Evolutionary conservation across 192 early-diverging fungal genomes (phyloP).

Genomic region (Phlyctochytrium arcticum): DNA sequence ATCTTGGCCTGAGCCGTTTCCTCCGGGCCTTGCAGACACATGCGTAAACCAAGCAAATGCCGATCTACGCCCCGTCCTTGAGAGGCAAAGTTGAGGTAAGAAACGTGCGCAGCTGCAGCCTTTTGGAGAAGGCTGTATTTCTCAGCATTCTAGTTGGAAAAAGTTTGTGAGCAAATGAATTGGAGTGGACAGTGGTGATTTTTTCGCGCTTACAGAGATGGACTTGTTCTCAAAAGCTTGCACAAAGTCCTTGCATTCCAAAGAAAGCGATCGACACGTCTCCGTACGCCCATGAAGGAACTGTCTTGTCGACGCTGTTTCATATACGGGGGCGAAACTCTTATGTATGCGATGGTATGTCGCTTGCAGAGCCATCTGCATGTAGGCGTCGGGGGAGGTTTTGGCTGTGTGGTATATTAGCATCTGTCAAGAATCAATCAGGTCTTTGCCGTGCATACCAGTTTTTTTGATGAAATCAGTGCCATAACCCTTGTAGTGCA

Average conservation of each 20-base stretch:
- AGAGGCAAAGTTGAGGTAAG: conserved; percentile 53
- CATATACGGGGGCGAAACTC: conserved; percentile 68
- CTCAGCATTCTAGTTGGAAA: conserved; percentile 27
- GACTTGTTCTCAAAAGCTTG: conserved; percentile 55
- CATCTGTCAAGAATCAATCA: conserved; percentile 42
- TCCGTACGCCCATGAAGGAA: conserved; percentile 84
- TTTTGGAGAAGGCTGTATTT: conserved; percentile 58
- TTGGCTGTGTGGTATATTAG: conserved; percentile 52
- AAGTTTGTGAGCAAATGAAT: neutral
- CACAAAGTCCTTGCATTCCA: conserved; percentile 66
- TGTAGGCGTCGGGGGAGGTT: conserved; percentile 67
- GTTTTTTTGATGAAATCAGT: conserved; percentile 69
- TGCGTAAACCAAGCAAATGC: conserved; percentile 74
- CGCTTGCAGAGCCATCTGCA: conserved; percentile 84
- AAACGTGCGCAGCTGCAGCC: conserved; percentile 55
- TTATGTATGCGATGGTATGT: conserved; percentile 74
- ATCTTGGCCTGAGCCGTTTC: conserved; percentile 26
- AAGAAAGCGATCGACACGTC: conserved; percentile 74
- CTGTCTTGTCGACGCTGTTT: conserved; percentile 77
- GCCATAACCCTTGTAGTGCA: conserved; percentile 70
- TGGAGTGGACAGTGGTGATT: neutral
- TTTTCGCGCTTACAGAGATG: conserved; percentile 57
- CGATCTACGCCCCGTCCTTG: conserved; percentile 75
- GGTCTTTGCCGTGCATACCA: conserved; percentile 44
- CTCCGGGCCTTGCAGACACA: conserved; percentile 45